Conservation (phyloP, 768 basidiomycete species). For the Sistotremastrum niveocremeum region DNA sequence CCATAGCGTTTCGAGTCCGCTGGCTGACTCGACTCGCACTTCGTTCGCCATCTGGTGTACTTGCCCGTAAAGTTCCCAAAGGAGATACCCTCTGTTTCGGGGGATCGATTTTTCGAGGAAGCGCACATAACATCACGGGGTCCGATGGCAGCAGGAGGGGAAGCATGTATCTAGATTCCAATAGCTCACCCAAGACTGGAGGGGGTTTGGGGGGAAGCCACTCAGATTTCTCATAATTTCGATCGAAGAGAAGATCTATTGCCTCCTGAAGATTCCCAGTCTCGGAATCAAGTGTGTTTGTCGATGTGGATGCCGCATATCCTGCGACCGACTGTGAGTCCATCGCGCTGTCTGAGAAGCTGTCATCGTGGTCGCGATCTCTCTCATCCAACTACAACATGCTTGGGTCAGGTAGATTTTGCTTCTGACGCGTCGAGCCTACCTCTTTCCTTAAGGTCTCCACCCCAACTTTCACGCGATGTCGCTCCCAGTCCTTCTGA, state of each 20-base stretch:
- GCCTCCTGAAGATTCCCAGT: constrained; percentile 30
- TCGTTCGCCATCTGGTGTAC: constrained; percentile 18
- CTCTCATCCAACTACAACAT: constrained; percentile 46
- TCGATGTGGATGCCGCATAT: constrained; percentile 10
- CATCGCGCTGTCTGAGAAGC: constrained; percentile 33
- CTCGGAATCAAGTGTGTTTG: constrained; percentile 12
- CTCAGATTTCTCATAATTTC: constrained; percentile 39
- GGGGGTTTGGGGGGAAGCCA: constrained; percentile 75
- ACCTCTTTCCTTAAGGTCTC: constrained; percentile 79
- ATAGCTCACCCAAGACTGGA: constrained; percentile 75
- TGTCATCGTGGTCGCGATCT: constrained; percentile 53
- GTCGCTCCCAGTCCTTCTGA: constrained; percentile 95
- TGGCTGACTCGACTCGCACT: constrained; percentile 27
- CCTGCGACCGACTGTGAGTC: constrained; percentile 17
- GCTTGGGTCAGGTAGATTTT: background rate
- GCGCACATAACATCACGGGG: constrained; percentile 60
- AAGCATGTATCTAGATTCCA: constrained; percentile 90
- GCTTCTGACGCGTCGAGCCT: constrained; percentile 3
- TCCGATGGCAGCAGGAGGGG: constrained; percentile 76
- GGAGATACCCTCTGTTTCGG: background rate
- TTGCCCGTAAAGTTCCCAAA: constrained; percentile 7
- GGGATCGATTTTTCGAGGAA: constrained; percentile 33
- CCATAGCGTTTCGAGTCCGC: constrained; percentile 26
- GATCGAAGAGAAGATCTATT: constrained; percentile 77
- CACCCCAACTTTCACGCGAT: constrained; percentile 76